These are phyloP conservation scores for Candida oleophila DNA, from an alignment of 805 yeast genomes.

Conservation along the genomic window DNA sequence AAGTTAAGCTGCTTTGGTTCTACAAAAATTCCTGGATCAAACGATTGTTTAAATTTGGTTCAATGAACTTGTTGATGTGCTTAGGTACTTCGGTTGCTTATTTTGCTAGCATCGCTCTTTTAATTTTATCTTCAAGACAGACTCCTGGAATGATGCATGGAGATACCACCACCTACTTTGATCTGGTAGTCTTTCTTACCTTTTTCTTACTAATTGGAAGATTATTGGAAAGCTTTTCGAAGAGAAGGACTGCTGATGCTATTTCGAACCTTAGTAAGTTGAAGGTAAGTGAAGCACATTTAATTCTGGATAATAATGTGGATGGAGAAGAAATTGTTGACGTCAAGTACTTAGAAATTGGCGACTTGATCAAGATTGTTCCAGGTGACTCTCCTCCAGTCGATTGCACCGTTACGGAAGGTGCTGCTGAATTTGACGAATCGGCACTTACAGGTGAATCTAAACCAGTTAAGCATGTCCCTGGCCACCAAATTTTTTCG, in stretches of 20 bases:
- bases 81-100: conserved; percentile 74
- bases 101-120: conserved; percentile 60
- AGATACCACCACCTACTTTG: conserved; percentile 67
- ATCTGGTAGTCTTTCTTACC: conserved; percentile 74
- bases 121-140: conserved; percentile 45
- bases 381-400: conserved; percentile 63
- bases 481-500: conserved; percentile 68
- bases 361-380: conserved; percentile 47
- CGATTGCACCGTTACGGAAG: conserved; percentile 52
- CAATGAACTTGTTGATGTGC: conserved; percentile 73
- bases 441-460: conserved; percentile 65
- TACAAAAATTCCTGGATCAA: conserved; percentile 53
- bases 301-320: conserved; percentile 20
- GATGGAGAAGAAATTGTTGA: conserved; percentile 28
- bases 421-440: conserved; percentile 54
- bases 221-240: conserved; percentile 63
- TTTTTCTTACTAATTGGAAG: conserved; percentile 73
- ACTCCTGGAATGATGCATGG: conserved; percentile 24
- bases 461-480: conserved; percentile 51
- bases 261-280: conserved; percentile 52
- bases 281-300: conserved; percentile 49
- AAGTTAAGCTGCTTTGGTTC: conserved; percentile 56
- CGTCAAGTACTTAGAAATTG: conserved; percentile 48
- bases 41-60: conserved; percentile 67
- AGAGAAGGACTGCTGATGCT: conserved; percentile 65